Evolutionary conservation across 2,329 filamentous ascomycete species (phyloP).

Genomic region (Hypoxylon sp.): DNA sequence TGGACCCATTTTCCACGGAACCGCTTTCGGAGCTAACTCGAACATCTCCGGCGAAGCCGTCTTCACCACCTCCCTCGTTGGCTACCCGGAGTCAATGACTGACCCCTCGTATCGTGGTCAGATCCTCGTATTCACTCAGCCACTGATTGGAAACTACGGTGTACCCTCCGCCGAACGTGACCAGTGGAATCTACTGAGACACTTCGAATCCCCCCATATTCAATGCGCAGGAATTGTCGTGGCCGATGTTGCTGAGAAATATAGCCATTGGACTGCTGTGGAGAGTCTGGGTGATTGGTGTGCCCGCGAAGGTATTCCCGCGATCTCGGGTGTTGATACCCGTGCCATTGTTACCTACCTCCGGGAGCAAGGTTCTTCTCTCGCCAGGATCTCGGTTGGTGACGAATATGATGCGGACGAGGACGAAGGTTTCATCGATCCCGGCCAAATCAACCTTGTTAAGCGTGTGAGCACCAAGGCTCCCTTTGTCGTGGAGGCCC

Average conservation of each 20-base stretch:
- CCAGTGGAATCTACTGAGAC: constrained; percentile 90
- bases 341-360: constrained; percentile 96
- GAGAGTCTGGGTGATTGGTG: constrained; percentile 96
- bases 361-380: constrained; percentile 95
- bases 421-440: constrained; percentile 95
- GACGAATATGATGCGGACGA: constrained; percentile 99
- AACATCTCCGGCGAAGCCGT: constrained; percentile 99
- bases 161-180: constrained; percentile 90
- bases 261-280: constrained; percentile 99
- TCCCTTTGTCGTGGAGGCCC: constrained; percentile 93
- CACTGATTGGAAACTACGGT: constrained; percentile 98
- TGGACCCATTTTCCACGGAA: constrained; percentile 95
- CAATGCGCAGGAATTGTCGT: constrained; percentile 97
- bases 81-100: constrained; percentile 96
- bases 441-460: constrained; percentile 96
- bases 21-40: constrained; percentile 94
- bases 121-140: constrained; percentile 98
- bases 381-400: constrained; percentile 93
- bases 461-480: constrained; percentile 98
- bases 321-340: constrained; percentile 96
- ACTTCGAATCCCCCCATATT: constrained; percentile 98
- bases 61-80: constrained; percentile 97
- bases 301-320: constrained; percentile 93
- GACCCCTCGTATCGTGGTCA: constrained; percentile 92
- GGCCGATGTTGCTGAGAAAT: constrained; percentile 91